phyloP scores from a whole-genome alignment of 441 rosid genomes.

The Eruca vesicaria region DNA sequence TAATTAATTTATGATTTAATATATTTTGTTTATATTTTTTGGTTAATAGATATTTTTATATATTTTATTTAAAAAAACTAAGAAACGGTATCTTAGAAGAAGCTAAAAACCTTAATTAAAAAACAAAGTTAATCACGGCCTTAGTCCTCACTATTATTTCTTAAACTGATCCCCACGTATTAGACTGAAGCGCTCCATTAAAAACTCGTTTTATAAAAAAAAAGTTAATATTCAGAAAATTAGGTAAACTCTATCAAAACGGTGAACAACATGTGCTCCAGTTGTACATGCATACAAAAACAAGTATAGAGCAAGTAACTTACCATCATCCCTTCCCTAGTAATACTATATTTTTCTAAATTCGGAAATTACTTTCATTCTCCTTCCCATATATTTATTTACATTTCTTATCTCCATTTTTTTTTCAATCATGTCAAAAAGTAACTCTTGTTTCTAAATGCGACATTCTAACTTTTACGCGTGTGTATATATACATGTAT shows the following conservation, averaged over 20 bases:
- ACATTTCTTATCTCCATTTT: slow-evolving; percentile 15
- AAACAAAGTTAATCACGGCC: too few relatives aligned
- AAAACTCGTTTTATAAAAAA: background rate
- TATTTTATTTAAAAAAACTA: too few relatives aligned
- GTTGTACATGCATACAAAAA: slow-evolving; percentile 14
- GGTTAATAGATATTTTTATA: too few relatives aligned
- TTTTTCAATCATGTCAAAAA: slow-evolving; percentile 5
- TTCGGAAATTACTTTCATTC: slow-evolving; percentile 17
- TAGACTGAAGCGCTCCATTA: too few relatives aligned
- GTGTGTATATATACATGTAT: background rate
- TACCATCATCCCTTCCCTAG: slow-evolving; percentile 16
- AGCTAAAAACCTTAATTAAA: too few relatives aligned
- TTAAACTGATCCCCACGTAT: too few relatives aligned
- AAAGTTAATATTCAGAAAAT: background rate
- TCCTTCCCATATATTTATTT: slow-evolving; percentile 1
- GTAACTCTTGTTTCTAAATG: slow-evolving; percentile 18
- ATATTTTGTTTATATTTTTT: too few relatives aligned
- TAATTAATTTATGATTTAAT: too few relatives aligned
- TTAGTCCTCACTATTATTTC: too few relatives aligned
- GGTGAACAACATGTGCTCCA: slow-evolving; percentile 21
- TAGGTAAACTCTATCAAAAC: background rate
- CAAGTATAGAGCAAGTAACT: background rate
- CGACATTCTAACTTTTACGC: slow-evolving; percentile 14
- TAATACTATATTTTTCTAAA: slow-evolving; percentile 11
- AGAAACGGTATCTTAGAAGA: too few relatives aligned